Base-by-base conservation (phyloP, 306 rosid genomes). In the Corylus heterophylla region DNA sequence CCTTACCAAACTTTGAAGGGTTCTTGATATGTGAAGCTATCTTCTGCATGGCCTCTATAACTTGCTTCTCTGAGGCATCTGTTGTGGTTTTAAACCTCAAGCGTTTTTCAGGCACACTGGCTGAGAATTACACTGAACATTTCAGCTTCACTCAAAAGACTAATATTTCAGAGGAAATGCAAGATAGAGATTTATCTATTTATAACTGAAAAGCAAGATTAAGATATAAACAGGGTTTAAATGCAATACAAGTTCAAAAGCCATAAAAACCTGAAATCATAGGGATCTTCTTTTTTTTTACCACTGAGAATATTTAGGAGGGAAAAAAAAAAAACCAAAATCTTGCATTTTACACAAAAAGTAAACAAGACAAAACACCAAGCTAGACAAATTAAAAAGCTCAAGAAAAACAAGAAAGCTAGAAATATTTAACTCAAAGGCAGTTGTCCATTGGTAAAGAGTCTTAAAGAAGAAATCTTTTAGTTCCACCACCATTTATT, bases 41-140 rank as follows among this genome's bases (percentile, higher is more conserved):
- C 89, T 93, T 95, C 87, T 88, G 88, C 98, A 91, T 95, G 37
- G 99, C 98, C 74, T 92, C 94, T 56, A 85, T 84, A 78, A 95
- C 88, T 81, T 95, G 98, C 44, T 84, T 77, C 84, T 91, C 94
- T 2, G 98, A 91, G 76, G 98, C 97, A 89, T 95, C 98, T 0
- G 98, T 90, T 0, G 87, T 81, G 81, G 93, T 91, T 85, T 90
- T 95, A 87, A 95, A 92, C 81, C 89, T 92, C 83, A 95, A 80
- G 80, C 90, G 90, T 77, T 90, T 93, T 81, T 85, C 94, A 27
- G 95, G 89, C 12, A 83, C 89, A 48, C 88, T 5, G 25, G 74
- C 97, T 90, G 80, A 86, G 75, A 86, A 37, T 70, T 68, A 83
- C 70, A 54, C 5, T 12, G 59, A 80, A 27, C 44, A 77, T 48